Percentiles rank a stretch among this genome's conserved stretches.
Conservation (phyloP, 805 yeast genomes). For the Brettanomyces bruxellensis region DNA sequence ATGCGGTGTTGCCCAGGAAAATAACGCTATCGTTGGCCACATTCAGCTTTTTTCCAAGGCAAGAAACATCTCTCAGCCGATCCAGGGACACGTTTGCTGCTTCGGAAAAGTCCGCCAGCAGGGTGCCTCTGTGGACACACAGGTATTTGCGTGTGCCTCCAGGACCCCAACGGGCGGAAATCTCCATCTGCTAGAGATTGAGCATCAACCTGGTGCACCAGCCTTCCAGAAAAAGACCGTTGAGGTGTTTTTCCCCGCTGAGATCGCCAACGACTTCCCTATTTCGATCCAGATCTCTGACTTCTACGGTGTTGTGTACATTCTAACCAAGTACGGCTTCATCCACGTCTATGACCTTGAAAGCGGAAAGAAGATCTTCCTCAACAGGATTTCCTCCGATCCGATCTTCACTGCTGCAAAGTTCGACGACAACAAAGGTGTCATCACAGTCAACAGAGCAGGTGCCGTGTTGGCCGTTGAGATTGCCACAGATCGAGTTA, state of each 20-base stretch:
- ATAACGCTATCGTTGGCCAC: slow-evolving; percentile 91
- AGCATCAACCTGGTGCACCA: slow-evolving; percentile 82
- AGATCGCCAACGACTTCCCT: slow-evolving; percentile 94
- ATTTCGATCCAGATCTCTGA: slow-evolving; percentile 81
- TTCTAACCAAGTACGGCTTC: slow-evolving; percentile 92
- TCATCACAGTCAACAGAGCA: slow-evolving; percentile 84
- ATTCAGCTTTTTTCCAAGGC: slow-evolving; percentile 85
- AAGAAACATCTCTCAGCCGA: slow-evolving; percentile 90
- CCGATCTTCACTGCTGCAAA: slow-evolving; percentile 85
- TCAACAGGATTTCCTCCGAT: slow-evolving; percentile 92
- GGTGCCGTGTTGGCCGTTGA: slow-evolving; percentile 95
- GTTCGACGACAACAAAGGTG: slow-evolving; percentile 68
- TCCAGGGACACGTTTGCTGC: slow-evolving; percentile 94
- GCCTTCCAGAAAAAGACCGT: slow-evolving; percentile 79
- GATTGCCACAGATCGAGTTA: slow-evolving; percentile 71
- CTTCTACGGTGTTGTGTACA: slow-evolving; percentile 77
- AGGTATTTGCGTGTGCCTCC: slow-evolving; percentile 88
- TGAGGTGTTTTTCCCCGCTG: slow-evolving; percentile 94
- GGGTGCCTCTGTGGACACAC: slow-evolving; percentile 68
- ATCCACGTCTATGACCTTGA: slow-evolving; percentile 93
- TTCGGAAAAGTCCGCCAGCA: slow-evolving; percentile 72
- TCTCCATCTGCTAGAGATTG: slow-evolving; percentile 91
- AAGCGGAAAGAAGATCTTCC: slow-evolving; percentile 84
- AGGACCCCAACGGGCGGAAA: slow-evolving; percentile 77
- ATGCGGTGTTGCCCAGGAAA: slow-evolving; percentile 90